Evolutionary conservation across 2,329 filamentous ascomycete species (phyloP).

Genomic region (Penicillium sp.): DNA sequence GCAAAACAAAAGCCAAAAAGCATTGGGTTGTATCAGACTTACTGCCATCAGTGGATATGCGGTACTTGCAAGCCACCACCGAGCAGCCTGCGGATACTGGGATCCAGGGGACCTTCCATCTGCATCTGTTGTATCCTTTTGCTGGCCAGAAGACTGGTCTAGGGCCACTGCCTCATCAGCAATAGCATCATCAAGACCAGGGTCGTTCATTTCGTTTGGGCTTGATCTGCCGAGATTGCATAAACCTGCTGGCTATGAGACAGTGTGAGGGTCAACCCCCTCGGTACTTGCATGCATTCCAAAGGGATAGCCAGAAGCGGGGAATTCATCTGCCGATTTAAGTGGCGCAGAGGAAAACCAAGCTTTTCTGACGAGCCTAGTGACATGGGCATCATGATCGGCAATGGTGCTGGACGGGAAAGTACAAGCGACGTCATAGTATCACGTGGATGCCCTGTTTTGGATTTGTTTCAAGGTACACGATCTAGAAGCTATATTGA

Average conservation of each 20-base stretch:
- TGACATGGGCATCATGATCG: slow-evolving; percentile 16
- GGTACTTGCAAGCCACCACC: slow-evolving; percentile 64
- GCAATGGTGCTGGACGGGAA: not conserved
- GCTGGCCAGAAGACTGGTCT: slow-evolving; percentile 38
- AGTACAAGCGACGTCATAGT: slow-evolving; percentile 16
- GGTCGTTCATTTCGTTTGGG: slow-evolving; percentile 49
- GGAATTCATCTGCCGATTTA: not conserved
- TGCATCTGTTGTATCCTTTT: slow-evolving; percentile 39
- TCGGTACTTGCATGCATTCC: not conserved
- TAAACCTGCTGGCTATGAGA: not conserved
- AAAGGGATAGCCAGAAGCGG: not conserved
- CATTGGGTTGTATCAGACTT: slow-evolving; percentile 4
- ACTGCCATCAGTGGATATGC: slow-evolving; percentile 58
- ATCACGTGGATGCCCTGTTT: slow-evolving; percentile 15
- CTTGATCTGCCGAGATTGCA: not conserved
- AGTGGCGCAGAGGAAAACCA: slow-evolving; percentile 15
- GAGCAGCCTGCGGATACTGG: slow-evolving; percentile 27
- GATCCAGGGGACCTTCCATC: slow-evolving; percentile 26
- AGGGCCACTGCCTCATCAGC: slow-evolving; percentile 49
- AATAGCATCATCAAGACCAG: slow-evolving; percentile 54
- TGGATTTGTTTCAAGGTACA: not conserved
- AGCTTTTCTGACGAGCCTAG: slow-evolving; percentile 14
- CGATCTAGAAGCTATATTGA: not conserved
- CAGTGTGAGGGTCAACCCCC: not conserved
- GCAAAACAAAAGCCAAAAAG: not conserved